A percentile compares a stretch with the other conserved stretches of the same genome.
Evolutionary conservation across 441 rosid species (phyloP).

Genomic region (Metrosideros polymorpha): DNA sequence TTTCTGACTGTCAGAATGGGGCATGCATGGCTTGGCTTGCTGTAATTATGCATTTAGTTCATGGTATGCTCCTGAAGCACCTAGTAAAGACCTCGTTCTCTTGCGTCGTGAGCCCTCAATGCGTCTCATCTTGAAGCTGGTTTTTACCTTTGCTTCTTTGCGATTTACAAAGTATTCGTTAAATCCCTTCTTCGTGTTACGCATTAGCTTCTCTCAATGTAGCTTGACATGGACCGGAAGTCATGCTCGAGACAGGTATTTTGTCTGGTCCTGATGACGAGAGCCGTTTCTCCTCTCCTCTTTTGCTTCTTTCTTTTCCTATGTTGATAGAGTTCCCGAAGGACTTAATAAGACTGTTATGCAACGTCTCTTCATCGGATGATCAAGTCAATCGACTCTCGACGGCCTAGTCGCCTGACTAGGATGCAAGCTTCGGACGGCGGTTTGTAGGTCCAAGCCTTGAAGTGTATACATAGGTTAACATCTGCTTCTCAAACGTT

Average conservation of each 20-base stretch:
- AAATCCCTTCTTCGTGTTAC: background rate
- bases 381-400: background rate
- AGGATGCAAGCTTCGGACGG: too few relatives aligned
- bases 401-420: background rate
- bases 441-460: too few relatives aligned
- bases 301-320: background rate
- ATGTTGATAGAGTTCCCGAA: background rate
- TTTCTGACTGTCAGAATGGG: background rate
- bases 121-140: background rate
- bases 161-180: background rate
- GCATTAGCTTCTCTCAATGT: background rate
- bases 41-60: background rate
- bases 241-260: background rate
- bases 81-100: background rate
- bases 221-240: background rate
- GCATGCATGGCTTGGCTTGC: background rate
- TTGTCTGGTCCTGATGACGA: background rate
- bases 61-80: background rate
- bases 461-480: background rate
- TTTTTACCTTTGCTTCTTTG: background rate
- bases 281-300: background rate
- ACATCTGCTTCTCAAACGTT: background rate
- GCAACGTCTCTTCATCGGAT: background rate
- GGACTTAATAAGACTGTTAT: background rate
- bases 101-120: background rate